phyloP scores from a whole-genome alignment of 1,139 yeast species.

The Zygosaccharomyces sapae region DNA sequence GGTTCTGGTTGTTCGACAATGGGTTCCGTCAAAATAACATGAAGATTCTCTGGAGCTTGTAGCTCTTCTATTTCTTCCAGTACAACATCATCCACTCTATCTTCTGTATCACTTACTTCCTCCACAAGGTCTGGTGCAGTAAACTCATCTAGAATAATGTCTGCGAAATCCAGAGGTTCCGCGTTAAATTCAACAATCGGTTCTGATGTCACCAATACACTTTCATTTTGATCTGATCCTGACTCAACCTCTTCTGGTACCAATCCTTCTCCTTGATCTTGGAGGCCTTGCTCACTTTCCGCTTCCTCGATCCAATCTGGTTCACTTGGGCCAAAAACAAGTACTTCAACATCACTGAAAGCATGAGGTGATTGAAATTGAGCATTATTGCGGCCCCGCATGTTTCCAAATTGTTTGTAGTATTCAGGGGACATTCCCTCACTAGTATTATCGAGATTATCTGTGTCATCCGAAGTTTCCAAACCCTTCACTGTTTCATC shows the following conservation, averaged over 20 bases:
- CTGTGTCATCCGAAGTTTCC: not conserved
- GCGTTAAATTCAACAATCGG: slow-evolving; percentile 7
- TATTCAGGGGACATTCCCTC: no score
- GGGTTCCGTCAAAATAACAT: no score
- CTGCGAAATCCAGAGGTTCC: not conserved
- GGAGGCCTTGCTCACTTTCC: not conserved
- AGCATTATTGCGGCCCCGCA: no score
- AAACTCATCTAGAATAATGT: slow-evolving; percentile 5
- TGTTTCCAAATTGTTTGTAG: no score
- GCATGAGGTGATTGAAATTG: not conserved
- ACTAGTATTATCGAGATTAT: not conserved
- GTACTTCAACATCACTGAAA: slow-evolving; percentile 1
- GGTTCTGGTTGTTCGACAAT: slow-evolving; percentile 9
- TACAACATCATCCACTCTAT: not conserved
- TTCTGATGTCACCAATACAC: slow-evolving; percentile 6
- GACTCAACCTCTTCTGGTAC: slow-evolving; percentile 8
- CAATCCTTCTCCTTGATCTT: not conserved
- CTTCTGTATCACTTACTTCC: slow-evolving; percentile 1
- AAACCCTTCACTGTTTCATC: not conserved
- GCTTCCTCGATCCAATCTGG: slow-evolving; percentile 6
- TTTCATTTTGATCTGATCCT: not conserved
- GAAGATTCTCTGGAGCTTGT: no score
- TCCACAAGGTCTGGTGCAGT: slow-evolving; percentile 5
- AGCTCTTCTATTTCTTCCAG: no score
- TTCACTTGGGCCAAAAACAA: slow-evolving; percentile 6